Base-by-base conservation (phyloP, 495 filamentous ascomycete genomes). In the Penicillium dipodomyicola region DNA sequence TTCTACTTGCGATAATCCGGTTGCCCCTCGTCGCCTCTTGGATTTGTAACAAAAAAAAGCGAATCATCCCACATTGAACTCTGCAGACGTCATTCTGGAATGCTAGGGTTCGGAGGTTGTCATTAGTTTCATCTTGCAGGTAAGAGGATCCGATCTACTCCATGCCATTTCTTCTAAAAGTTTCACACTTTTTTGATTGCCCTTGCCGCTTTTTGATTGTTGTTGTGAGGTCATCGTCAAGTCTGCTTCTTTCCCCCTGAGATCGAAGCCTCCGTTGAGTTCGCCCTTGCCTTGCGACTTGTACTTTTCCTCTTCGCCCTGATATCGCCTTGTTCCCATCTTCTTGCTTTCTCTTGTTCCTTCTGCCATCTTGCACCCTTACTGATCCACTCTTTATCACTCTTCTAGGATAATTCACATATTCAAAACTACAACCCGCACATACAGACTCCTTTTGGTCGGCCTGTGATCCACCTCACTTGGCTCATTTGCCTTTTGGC, bases 341-440 rank as follows among this genome's bases (percentile, higher is more conserved):
- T 27, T 39, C 45, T 55, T 50, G 29, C 33, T 5, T 55, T 52
- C 23, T 35, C 43, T 54, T 50, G 39, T 37, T 58, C 48, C 49
- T 37, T 50, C 52, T 47, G 15, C 20, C 22, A 45, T 25, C 11
- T 29, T 12, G 51, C 35, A 52, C 49, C 55, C 3, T 57, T 54
- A 58, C 73, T 74, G 56, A 76, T 62, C 59, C 63, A 60, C 63
- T 64, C 54, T 64, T 63, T 67, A 30, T 46, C 48, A 47, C 50
- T 62, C 30, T 56, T 60, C 33, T 52, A 73, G 66, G 67, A 70
- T 70, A 65, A 55, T 68, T 64, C 59, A 45, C 54, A 53, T 61
- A 58, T 63, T 60, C 57, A 62, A 57, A 62, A 17, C 59, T 47
- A 42, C 59, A 58, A 35, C 58, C 54, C 54, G 57, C 60, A 66